Evolutionary conservation across 2,329 filamentous ascomycete genomes (phyloP).

Genomic region (Cladophialophora exuberans): DNA sequence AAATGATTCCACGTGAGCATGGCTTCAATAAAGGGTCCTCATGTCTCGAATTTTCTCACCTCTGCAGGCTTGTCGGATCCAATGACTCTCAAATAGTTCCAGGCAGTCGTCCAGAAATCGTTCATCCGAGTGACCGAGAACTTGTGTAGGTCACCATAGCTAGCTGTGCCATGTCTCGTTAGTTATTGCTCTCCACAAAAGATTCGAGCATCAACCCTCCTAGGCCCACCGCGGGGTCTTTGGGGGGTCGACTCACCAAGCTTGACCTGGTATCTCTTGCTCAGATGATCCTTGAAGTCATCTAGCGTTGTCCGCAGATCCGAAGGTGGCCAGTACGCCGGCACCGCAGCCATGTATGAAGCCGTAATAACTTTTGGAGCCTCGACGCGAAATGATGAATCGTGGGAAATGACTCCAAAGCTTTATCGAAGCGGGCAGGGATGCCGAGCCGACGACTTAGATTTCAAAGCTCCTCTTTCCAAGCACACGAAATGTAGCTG

Average conservation of each 20-base stretch:
- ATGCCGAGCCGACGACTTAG: not conserved
- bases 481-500: no score
- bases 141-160: conserved; percentile 41
- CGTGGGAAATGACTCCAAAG: not conserved
- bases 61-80: conserved; percentile 28
- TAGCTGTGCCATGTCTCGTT: not conserved
- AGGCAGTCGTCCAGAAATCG: conserved; percentile 47
- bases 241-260: conserved; percentile 29
- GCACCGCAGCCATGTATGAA: conserved; percentile 2
- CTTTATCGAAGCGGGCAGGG: not conserved
- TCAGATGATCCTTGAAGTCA: conserved; percentile 14
- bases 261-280: conserved; percentile 8
- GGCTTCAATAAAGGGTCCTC: not conserved
- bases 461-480: no score
- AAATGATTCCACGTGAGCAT: not conserved
- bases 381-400: not conserved
- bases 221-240: not conserved
- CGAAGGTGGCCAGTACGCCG: conserved; percentile 4
- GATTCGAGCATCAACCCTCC: not conserved
- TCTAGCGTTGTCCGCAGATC: conserved; percentile 4
- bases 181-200: not conserved
- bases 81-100: conserved; percentile 38
- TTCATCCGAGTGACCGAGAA: conserved; percentile 44
- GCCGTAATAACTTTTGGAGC: not conserved
- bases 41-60: not conserved